Evolutionary conservation across 495 filamentous ascomycete species (phyloP).

Genomic region (Aspergillus bertholletiae): DNA sequence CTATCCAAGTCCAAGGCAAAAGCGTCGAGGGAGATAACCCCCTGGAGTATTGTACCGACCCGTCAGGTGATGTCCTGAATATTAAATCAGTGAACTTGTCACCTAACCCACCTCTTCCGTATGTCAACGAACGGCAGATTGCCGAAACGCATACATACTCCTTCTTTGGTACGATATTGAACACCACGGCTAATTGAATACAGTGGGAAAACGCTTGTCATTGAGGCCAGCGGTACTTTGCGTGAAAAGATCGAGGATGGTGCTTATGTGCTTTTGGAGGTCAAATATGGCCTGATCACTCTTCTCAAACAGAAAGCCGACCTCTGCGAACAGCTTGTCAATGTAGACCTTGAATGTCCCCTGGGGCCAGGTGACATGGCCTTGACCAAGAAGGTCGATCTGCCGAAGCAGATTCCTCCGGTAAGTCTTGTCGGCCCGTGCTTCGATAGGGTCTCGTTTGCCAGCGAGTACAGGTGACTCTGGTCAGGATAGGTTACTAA

Average conservation of each 20-base stretch:
- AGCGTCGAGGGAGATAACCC: conserved; percentile 42
- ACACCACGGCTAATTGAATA: conserved; percentile 11
- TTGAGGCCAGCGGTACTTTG: conserved; percentile 73
- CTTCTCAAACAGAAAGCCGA: conserved; percentile 75
- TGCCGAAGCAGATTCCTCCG: conserved; percentile 85
- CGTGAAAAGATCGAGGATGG: conserved; percentile 66
- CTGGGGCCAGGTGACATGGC: conserved; percentile 69
- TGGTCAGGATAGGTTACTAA: not conserved
- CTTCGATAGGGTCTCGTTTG: not conserved
- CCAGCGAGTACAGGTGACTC: not conserved
- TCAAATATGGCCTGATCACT: conserved; percentile 90
- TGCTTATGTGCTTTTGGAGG: conserved; percentile 72
- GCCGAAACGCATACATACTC: not conserved
- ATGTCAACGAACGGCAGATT: conserved; percentile 40
- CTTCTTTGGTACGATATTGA: not conserved
- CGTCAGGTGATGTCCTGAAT: conserved; percentile 58
- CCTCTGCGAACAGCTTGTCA: conserved; percentile 81
- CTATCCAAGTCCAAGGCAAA: conserved; percentile 18
- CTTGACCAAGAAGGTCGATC: conserved; percentile 74
- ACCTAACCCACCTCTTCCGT: conserved; percentile 88
- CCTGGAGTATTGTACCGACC: conserved; percentile 61
- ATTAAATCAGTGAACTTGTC: conserved; percentile 75
- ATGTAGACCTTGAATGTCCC: conserved; percentile 87
- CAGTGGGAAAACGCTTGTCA: conserved; percentile 76
- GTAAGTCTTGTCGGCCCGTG: conserved; percentile 48